These are phyloP conservation scores for Asterionellopsis glacialis DNA, from an alignment of 108 stramenopile genomes.

Conservation along the genomic window DNA sequence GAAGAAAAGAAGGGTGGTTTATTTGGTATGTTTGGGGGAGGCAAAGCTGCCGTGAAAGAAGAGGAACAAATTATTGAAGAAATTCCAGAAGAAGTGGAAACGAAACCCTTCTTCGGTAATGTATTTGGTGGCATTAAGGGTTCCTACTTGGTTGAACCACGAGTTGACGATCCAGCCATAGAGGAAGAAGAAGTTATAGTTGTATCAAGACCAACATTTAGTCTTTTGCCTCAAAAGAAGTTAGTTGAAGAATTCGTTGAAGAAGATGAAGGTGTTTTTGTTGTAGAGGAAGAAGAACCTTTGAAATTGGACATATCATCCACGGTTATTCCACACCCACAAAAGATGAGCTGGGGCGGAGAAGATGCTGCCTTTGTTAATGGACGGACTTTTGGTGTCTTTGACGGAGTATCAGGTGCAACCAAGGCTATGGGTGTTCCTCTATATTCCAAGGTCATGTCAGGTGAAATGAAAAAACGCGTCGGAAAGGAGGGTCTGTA, in stretches of 20 bases:
- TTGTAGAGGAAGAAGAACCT: not conserved
- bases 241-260: not conserved
- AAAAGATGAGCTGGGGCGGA: constrained; percentile 81
- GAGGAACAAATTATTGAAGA: no score
- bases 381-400: constrained; percentile 77
- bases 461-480: constrained; percentile 52
- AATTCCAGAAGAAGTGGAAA: no score
- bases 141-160: not conserved
- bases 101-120: no score
- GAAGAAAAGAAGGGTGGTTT: no score
- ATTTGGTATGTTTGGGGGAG: no score
- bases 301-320: constrained; percentile 45
- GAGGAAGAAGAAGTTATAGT: no score
- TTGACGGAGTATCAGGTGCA: constrained; percentile 88
- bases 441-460: constrained; percentile 69
- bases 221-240: not conserved
- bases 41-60: no score
- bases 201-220: no score
- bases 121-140: constrained; percentile 17
- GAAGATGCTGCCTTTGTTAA: constrained; percentile 79
- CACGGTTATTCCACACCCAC: constrained; percentile 71
- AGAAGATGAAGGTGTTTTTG: not conserved
- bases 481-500: constrained; percentile 26
- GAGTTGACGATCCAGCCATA: not conserved
- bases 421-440: constrained; percentile 66